phyloP scores from a whole-genome alignment of 176 grass and related monocot species.

The Neostapfia colusana region DNA sequence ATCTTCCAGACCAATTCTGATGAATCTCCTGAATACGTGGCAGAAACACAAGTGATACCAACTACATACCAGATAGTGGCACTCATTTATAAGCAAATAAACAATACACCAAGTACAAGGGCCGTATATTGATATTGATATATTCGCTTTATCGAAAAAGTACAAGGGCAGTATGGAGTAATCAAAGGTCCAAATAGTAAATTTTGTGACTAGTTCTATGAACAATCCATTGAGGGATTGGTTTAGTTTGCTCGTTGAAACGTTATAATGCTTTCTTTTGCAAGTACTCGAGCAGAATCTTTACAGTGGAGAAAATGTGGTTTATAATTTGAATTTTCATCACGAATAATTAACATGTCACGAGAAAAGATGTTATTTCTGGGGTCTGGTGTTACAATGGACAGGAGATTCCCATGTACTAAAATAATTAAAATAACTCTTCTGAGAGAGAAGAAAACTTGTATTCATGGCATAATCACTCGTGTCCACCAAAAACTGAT shows the following conservation, averaged over 20 bases:
- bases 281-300: not conserved
- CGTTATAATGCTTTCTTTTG: not conserved
- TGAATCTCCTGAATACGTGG: constrained; percentile 29
- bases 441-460: not conserved
- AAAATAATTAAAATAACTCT: not conserved
- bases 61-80: not conserved
- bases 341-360: not conserved
- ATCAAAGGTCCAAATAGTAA: not conserved
- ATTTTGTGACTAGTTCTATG: not conserved
- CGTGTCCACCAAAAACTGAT: not conserved
- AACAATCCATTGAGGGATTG: not conserved
- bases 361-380: not conserved
- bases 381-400: not conserved
- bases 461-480: not conserved
- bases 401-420: not conserved
- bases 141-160: too few species aligned
- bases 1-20: constrained; percentile 29
- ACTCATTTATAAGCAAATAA: constrained; percentile 8
- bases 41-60: constrained; percentile 1
- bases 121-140: too few species aligned
- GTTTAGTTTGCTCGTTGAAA: not conserved
- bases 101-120: not conserved
- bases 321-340: not conserved
- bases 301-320: too few species aligned
- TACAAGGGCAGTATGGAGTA: not conserved